Base-by-base conservation (phyloP, 768 basidiomycete species). In the Leucogyrophana mollusca region DNA sequence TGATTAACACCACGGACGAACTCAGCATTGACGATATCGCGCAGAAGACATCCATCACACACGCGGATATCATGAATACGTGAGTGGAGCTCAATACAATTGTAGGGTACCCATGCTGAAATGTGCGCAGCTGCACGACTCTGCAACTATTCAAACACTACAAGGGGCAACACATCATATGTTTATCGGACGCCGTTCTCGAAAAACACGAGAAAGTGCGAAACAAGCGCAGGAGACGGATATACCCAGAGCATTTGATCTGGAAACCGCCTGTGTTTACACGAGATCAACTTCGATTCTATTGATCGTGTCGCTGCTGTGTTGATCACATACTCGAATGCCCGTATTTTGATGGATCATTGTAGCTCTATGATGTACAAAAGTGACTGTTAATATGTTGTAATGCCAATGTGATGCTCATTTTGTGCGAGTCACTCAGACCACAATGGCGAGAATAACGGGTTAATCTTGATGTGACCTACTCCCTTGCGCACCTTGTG, bases 31-130 rank as follows among this genome's bases (percentile, higher is more conserved):
- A 99, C 58, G 96, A 98, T 59, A 94, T 99, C 55, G 94, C 96
- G 8, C 89, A 94, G 67, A 88, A 83, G 71, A 98, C 95, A 3
- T 78, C 90, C 13, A 94, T 99, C 65, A 94, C 92, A 4, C 94
- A 95, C 56, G 84, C 87, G 23, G 96, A 99, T 65, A 85, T 99
- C 47, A 93, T 95, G 88, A 95, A 96, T 71, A 98, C 96, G 95
- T 97, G 64, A 66, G 93, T 83, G 9, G 10, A 36, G 45, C 52
- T 38, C 34, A 41, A 50, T n/a, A 24, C 33, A 11, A 49, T 43
- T 14, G 21, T 16, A 4, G 43, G 47, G 18, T 56, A 40, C 54
- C 39, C n/a, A n/a, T 51, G 38, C 39, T 54, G 58, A 23, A 53
- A 37, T 51, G 46, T 27, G 49, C 43, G 23, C 56, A 99, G 95